Conservation (phyloP, 129 eudicot genomes). For the Artemisia argyi region DNA sequence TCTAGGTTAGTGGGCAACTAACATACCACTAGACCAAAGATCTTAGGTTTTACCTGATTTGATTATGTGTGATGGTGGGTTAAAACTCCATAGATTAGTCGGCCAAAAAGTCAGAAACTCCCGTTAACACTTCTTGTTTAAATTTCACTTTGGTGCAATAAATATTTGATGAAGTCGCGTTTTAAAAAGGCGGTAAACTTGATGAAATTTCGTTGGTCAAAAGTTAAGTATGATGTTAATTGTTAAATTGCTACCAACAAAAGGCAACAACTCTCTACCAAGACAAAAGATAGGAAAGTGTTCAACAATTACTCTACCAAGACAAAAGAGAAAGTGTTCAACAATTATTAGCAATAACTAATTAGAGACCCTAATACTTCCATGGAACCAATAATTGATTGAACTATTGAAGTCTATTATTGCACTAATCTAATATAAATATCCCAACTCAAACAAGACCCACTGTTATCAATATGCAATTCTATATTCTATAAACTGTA, state of each 20-base stretch:
- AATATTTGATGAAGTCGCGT: too few relatives aligned
- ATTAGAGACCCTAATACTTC: background rate
- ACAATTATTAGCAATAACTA: background rate
- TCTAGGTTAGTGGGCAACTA: too few relatives aligned
- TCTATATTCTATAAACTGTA: too few relatives aligned
- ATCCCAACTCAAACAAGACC: background rate
- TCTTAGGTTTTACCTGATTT: too few relatives aligned
- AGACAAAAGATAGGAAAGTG: background rate
- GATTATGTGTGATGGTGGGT: too few relatives aligned
- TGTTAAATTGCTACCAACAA: background rate
- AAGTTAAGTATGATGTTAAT: background rate
- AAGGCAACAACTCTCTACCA: background rate
- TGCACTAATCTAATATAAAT: background rate
- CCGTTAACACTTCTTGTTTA: too few relatives aligned
- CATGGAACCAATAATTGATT: conserved; percentile 4
- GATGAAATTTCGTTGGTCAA: background rate
- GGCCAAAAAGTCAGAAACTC: too few relatives aligned
- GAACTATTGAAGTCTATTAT: background rate
- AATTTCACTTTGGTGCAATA: too few relatives aligned
- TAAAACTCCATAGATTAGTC: too few relatives aligned
- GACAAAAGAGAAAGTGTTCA: background rate
- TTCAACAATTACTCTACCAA: background rate
- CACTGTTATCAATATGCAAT: background rate
- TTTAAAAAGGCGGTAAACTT: too few relatives aligned
- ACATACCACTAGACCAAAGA: too few relatives aligned